A percentile compares a stretch with the other conserved stretches of the same genome.
These are phyloP conservation scores for Coniosporium tulheliwenetii DNA, from an alignment of 2,329 filamentous ascomycete species.

Conservation along the genomic window DNA sequence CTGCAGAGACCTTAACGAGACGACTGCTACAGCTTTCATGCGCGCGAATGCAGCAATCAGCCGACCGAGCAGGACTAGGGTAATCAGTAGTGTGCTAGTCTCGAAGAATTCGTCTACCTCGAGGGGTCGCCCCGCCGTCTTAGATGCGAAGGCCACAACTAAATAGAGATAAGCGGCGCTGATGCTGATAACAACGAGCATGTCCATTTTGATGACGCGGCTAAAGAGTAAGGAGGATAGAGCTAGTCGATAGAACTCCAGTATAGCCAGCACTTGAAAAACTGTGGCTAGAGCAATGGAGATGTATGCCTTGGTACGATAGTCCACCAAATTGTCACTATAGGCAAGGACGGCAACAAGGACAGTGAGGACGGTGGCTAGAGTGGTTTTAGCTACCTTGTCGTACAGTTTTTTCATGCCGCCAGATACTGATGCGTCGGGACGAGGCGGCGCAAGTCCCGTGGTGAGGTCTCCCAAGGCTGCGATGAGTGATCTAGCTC, in stretches of 20 bases:
- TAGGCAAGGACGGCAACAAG: conserved; percentile 48
- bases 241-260: conserved; percentile 53
- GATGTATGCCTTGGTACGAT: conserved; percentile 33
- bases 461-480: conserved; percentile 14
- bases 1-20: conserved; percentile 43
- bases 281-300: conserved; percentile 50
- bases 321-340: conserved; percentile 37
- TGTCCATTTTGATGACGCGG: conserved; percentile 49
- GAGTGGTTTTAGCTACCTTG: conserved; percentile 23
- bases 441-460: conserved; percentile 29
- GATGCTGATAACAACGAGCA: conserved; percentile 51
- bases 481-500: conserved; percentile 31
- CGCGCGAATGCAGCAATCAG: conserved; percentile 32
- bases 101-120: conserved; percentile 34
- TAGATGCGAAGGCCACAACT: conserved; percentile 30
- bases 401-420: conserved; percentile 37
- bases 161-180: conserved; percentile 52
- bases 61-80: conserved; percentile 37
- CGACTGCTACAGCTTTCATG: conserved; percentile 30
- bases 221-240: conserved; percentile 45
- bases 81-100: conserved; percentile 38
- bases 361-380: conserved; percentile 20
- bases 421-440: conserved; percentile 30
- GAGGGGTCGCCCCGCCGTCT: conserved; percentile 19
- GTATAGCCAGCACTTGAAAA: conserved; percentile 46